Evolutionary conservation across 2,329 filamentous ascomycete species (phyloP), one percentile per base, ranked within the genome.

Genomic region (Cadophora sp.): DNA sequence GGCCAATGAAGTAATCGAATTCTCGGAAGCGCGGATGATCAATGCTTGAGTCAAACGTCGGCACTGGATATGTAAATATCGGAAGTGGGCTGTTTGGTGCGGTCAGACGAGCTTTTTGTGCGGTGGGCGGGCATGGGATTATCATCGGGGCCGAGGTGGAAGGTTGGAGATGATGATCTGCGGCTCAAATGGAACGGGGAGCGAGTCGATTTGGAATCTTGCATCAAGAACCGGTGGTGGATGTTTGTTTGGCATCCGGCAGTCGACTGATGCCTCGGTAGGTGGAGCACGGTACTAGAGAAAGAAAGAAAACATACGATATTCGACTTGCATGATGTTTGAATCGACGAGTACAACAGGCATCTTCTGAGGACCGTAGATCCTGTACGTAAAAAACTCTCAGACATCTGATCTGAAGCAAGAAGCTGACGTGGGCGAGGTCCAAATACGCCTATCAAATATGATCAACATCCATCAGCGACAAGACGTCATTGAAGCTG

Each of bases 201-300:
- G 8, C 9, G 36, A 58, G 45, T 58, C 18, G 18, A 41, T 58
- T 58, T 41, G 53, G 33, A 58, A 39, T 58, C 16, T 4, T 51
- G 14, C 16, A 24, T 30, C 24, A 30, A 30, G 4, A 30, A 39
- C 18, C 27, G n/a, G 11, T 41, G n/a, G 20, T 58, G n/a, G n/a
- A n/a, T n/a, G n/a, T n/a, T n/a, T n/a, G 53, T 33, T 58, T 43
- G 33, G 53, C 27, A 22, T 41, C 33, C 53, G 53, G 53, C 53
- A 58, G n/a, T 58, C 53, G 20, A 41, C 4, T 58, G 33, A 24
- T 24, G 36, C 53, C 53, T 58, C 53, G 53, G 53, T 58, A 58
- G 8, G 5, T 24, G 14, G 36, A 58, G 53, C n/a, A n/a, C n/a
- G n/a, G n/a, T n/a, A n/a, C n/a, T 58, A 18, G 53, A 58, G 36